Percentiles rank a stretch among this genome's conserved stretches.
Conservation (phyloP, 2,329 filamentous ascomycete species). For the Fusarium sp. region DNA sequence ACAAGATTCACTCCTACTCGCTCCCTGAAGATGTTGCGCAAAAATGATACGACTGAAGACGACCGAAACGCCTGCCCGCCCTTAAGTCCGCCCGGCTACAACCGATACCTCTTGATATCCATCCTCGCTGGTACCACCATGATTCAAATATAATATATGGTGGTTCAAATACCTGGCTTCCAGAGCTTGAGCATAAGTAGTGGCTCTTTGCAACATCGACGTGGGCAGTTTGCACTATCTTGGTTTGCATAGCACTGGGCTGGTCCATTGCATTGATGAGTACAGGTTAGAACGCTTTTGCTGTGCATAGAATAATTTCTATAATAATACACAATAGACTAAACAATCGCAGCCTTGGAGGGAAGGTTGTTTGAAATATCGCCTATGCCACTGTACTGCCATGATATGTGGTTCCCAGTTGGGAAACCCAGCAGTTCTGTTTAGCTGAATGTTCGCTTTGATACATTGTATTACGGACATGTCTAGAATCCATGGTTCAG, state of each 20-base stretch:
- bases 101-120: neutral
- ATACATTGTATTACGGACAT: neutral
- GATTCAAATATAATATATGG: neutral
- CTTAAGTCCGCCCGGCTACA: neutral
- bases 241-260: neutral
- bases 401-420: neutral
- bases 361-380: neutral
- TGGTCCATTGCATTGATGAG: neutral
- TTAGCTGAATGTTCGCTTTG: neutral
- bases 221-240: neutral
- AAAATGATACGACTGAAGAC: neutral
- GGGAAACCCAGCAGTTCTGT: neutral
- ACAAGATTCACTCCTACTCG: slow-evolving; percentile 45
- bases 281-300: neutral
- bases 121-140: neutral
- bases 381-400: neutral
- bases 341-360: neutral
- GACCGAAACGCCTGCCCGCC: neutral
- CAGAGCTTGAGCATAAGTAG: neutral
- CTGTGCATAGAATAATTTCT: neutral
- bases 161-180: neutral
- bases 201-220: neutral
- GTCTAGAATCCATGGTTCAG: neutral
- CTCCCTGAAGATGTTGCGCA: neutral
- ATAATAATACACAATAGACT: neutral